Evolutionary conservation across 768 basidiomycete genomes (phyloP), one percentile per base, ranked within the genome.

Genomic region (Russula sp.): DNA sequence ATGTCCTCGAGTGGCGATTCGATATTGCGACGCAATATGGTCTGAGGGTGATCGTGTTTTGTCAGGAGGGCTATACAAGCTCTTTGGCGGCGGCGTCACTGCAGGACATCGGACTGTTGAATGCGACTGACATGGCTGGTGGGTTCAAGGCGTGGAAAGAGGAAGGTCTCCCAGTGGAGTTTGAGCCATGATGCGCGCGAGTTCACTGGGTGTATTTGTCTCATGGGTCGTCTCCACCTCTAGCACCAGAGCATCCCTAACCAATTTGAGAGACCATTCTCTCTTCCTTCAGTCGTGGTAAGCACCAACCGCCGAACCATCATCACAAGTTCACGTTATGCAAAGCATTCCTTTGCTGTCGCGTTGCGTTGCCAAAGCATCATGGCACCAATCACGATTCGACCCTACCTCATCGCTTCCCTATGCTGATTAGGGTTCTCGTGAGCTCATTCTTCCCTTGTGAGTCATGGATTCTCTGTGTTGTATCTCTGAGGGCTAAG

Each of bases 11-110:
- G 71, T 90, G 88, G 88, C 80, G 83, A 27, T 85, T 92, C 66
- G 89, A 92, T 1, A 84, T 91, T 66, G 89, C 83, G 27, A 85
- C 89, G 73, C 76, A 88, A 59, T 91, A 88, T 68, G 90, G 91
- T 75, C 70, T 91, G 44, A 74, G 87, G 51, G 79, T 89, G 35
- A 88, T 92, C 65, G 73, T 92, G 10, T 84, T 91, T 68, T 88
- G 87, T 71, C 83, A 87, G 70, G 88, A 89, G 55, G 88, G 90
- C 2, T 81, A 84, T 70, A 79, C 87, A 16, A 86, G 84, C 49
- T 88, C 86, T 68, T 77, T 91, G 42, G 90, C 89, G 2, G 89
- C 89, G 0, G 78, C 82, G 55, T 76, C 86, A 31, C 70, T 91
- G 68, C 86, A 86, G 51, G 81, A 89, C 53, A 68, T 92, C 6